Evolutionary conservation across 2,329 filamentous ascomycete species (phyloP).

Genomic region (Penicillium sp.): DNA sequence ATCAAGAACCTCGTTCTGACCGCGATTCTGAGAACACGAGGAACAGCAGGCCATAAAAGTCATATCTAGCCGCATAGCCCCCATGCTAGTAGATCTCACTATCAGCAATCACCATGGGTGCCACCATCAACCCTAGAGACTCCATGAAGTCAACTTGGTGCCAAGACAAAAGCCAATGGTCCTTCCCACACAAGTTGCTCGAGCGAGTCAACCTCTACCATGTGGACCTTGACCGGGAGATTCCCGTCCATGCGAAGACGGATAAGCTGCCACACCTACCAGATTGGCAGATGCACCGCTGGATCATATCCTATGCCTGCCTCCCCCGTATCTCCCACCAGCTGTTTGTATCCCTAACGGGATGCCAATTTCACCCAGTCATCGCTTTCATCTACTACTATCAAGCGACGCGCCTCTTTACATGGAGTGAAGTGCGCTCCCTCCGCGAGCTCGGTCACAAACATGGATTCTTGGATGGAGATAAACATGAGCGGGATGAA

Average conservation of each 20-base stretch:
- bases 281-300: constrained; percentile 37
- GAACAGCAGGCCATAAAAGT: not conserved
- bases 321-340: constrained; percentile 43
- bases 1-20: not conserved
- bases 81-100: not conserved
- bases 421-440: constrained; percentile 36
- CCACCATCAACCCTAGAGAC: constrained; percentile 19
- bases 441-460: constrained; percentile 20
- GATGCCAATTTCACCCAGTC: constrained; percentile 30
- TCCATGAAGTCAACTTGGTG: constrained; percentile 35
- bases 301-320: constrained; percentile 42
- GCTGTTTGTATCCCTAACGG: constrained; percentile 28
- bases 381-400: constrained; percentile 41
- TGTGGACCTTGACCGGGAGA: constrained; percentile 21
- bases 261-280: constrained; percentile 45
- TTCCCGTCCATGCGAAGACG: constrained; percentile 42
- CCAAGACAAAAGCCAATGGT: constrained; percentile 25
- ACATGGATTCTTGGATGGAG: constrained; percentile 22
- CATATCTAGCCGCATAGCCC: not conserved
- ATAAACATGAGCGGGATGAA: constrained; percentile 33
- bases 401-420: constrained; percentile 11
- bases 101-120: not conserved
- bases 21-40: not conserved
- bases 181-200: constrained; percentile 22
- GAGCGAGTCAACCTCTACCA: constrained; percentile 26